phyloP scores from a whole-genome alignment of 2,329 filamentous ascomycete genomes.

The Phoma sp. region DNA sequence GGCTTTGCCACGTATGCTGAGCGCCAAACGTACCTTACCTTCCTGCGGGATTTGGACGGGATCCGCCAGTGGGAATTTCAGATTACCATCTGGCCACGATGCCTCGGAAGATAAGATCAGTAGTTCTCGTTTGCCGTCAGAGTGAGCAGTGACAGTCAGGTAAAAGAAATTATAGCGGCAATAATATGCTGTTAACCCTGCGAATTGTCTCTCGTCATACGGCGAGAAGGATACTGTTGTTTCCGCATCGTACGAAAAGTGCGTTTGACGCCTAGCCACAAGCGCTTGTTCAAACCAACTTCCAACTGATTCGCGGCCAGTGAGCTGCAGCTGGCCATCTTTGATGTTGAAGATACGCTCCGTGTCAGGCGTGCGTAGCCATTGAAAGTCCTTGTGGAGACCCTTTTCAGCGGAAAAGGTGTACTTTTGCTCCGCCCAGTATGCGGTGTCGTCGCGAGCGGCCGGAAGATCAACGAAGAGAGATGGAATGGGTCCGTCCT shows the following conservation, averaged over 20 bases:
- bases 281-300: conserved; percentile 59
- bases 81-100: conserved; percentile 60
- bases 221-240: conserved; percentile 62
- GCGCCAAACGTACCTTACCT: conserved; percentile 61
- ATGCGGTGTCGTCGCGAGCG: conserved; percentile 34
- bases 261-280: conserved; percentile 60
- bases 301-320: conserved; percentile 58
- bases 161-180: conserved; percentile 71
- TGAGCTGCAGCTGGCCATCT: conserved; percentile 57
- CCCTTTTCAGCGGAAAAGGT: conserved; percentile 54
- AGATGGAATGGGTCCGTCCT: conserved; percentile 57
- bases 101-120: conserved; percentile 63
- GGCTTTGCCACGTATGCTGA: conserved; percentile 58
- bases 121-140: conserved; percentile 63
- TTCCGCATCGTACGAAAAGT: conserved; percentile 67
- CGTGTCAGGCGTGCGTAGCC: conserved; percentile 61
- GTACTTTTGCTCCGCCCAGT: conserved; percentile 53
- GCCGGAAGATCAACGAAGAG: conserved; percentile 48
- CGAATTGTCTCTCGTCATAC: conserved; percentile 65
- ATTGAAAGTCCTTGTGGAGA: conserved; percentile 61
- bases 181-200: conserved; percentile 67
- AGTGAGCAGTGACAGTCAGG: conserved; percentile 63
- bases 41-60: conserved; percentile 59
- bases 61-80: conserved; percentile 51
- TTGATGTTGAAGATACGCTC: conserved; percentile 57